Base-by-base conservation (phyloP, 768 basidiomycete genomes). In the Dendrothele bispora region DNA sequence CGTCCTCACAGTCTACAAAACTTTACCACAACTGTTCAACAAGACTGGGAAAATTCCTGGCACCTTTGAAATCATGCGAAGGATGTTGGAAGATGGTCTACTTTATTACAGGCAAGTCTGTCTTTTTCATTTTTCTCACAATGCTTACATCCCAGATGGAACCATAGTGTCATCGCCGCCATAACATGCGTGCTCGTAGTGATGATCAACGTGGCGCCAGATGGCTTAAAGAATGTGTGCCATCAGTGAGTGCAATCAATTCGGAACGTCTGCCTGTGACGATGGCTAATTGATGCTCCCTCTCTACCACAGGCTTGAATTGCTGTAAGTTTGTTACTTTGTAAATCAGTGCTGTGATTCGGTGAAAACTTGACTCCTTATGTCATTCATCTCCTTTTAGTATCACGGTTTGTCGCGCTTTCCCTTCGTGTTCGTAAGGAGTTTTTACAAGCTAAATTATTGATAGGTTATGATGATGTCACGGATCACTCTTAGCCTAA, bases 191-290 rank as follows among this genome's bases (percentile, higher is more conserved):
- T 43, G 6, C 26, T 43, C 18, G 34, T 25, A 35, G 32, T 44
- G 6, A 44, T 34, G 43, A 44, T 44, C 18, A 17, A 34, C 15
- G 43, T 35, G 3, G 43, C 18, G 5, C 43, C 43, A 44, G 43
- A 21, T 17, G 30, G 43, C 21, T 24, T 44, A 8, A 44, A 34
- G 32, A 44, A 32, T 32, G 27, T 44, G 15, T 20, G 20, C 36
- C 18, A 30, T 21, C 30, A 44, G 43, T 34, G 8, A 21, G 43
- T 35, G 21, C 26, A 14, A 22, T 30, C 5, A n/a, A n/a, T n/a
- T n/a, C 28, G 15, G 15, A 15, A 37, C 7, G 36, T 5, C 6
- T n/a, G 5, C 5, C 12, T 11, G 5, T 43, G 7, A 22, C 7
- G 10, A 30, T n/a, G 7, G 4, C 24, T 20, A 5, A 4, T 2